Percentiles rank a stretch among this genome's conserved stretches.
phyloP scores from a whole-genome alignment of 2,329 filamentous ascomycete genomes.

The Pseudogymnoascus sp. region DNA sequence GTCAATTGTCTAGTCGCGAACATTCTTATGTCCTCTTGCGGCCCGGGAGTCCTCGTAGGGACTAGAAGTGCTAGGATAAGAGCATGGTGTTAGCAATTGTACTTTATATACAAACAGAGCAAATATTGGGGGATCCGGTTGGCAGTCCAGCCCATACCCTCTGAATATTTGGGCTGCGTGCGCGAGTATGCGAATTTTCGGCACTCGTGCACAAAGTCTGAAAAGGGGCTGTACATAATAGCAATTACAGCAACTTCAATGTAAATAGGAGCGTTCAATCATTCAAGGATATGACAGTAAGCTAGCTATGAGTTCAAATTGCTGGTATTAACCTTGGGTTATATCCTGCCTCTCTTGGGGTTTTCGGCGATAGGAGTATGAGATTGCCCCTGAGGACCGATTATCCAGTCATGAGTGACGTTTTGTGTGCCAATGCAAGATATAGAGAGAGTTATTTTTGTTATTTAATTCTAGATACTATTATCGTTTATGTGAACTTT shows the following conservation, averaged over 20 bases:
- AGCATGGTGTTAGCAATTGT: no score
- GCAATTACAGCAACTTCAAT: no score
- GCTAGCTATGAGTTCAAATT: no score
- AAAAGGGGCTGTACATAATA: no score
- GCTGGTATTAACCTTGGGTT: no score
- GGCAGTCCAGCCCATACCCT: neutral
- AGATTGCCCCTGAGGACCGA: neutral
- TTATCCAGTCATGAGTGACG: neutral
- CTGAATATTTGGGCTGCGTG: neutral
- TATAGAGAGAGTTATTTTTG: neutral
- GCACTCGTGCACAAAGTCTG: no score
- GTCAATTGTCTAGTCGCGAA: neutral
- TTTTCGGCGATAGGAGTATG: neutral
- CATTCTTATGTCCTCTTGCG: neutral
- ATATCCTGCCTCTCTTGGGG: no score
- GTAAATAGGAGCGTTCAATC: no score
- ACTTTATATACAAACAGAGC: no score
- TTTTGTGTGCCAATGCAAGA: neutral
- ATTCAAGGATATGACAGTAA: no score
- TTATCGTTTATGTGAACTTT: neutral
- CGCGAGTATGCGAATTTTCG: neutral
- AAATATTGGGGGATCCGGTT: neutral
- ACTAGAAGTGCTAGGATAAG: neutral
- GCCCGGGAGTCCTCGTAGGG: neutral
- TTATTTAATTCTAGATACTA: neutral